Evolutionary conservation across 345 rosid genomes (phyloP).

Genomic region (Rhizophora mangle): DNA sequence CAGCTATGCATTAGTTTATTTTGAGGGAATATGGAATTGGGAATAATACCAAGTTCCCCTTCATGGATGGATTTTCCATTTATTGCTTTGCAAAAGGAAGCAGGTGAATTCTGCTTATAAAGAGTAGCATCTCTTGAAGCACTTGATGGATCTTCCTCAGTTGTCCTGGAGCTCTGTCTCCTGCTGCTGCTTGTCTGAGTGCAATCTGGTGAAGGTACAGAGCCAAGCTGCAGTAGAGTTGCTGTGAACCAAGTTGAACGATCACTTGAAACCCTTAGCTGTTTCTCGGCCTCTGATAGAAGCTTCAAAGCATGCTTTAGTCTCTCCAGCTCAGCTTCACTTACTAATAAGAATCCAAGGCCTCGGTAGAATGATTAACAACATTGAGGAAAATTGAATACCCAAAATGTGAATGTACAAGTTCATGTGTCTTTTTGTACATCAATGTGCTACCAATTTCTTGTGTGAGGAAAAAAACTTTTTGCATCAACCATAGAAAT

Average conservation of each 20-base stretch:
- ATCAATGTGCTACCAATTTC: neutral
- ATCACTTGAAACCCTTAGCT: constrained; percentile 76
- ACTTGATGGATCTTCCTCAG: constrained; percentile 78
- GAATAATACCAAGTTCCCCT: constrained; percentile 34
- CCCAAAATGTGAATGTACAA: neutral
- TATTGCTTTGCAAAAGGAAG: constrained; percentile 44
- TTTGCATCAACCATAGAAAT: too few species aligned
- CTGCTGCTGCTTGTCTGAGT: constrained; percentile 74
- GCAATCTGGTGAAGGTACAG: constrained; percentile 69
- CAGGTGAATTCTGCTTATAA: constrained; percentile 57
- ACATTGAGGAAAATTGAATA: neutral
- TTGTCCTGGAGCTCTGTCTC: constrained; percentile 78
- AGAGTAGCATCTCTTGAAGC: constrained; percentile 55
- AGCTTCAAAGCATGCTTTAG: constrained; percentile 92
- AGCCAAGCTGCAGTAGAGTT: constrained; percentile 87
- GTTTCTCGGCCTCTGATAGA: constrained; percentile 96
- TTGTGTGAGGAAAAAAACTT: neutral
- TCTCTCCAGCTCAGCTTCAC: constrained; percentile 76
- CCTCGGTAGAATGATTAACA: constrained; percentile 1
- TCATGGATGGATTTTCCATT: constrained; percentile 41
- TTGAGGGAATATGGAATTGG: constrained; percentile 35
- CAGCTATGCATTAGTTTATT: constrained; percentile 33
- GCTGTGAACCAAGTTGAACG: constrained; percentile 98
- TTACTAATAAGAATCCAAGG: constrained; percentile 47
- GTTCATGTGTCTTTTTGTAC: too few species aligned